Percentiles rank a stretch among this genome's conserved stretches.
phyloP scores from a whole-genome alignment of 2,329 filamentous ascomycete genomes.

The Metarhizium robertsii region DNA sequence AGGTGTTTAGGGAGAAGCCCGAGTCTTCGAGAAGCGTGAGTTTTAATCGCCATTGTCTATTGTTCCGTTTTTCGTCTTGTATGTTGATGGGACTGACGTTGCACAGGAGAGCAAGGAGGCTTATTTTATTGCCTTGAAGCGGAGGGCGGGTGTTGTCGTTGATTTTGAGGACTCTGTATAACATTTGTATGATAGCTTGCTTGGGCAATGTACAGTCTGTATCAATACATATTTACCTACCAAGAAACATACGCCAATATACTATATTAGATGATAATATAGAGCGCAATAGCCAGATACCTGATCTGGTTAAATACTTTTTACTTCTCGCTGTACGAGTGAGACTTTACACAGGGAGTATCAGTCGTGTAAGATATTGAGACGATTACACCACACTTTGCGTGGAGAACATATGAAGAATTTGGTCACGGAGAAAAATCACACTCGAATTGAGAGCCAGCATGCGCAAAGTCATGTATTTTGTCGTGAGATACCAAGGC shows the following conservation, averaged over 20 bases:
- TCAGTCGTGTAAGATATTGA: background rate
- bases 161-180: conserved; percentile 4
- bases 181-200: background rate
- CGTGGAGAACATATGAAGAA: background rate
- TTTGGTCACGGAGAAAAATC: background rate
- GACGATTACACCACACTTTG: background rate
- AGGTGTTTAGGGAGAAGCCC: conserved; percentile 81
- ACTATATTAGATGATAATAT: too few relatives aligned
- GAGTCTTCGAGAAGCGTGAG: conserved; percentile 78
- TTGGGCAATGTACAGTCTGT: background rate
- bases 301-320: too few relatives aligned
- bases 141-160: conserved; percentile 40
- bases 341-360: background rate
- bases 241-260: too few relatives aligned
- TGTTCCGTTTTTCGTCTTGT: background rate
- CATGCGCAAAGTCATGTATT: conserved; percentile 20
- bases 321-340: too few relatives aligned
- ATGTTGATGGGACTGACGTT: background rate
- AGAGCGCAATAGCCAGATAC: too few relatives aligned
- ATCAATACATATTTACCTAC: too few relatives aligned
- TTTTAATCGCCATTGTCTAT: conserved; percentile 8
- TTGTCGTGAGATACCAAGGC: conserved; percentile 34
- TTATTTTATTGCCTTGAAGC: conserved; percentile 72
- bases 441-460: background rate
- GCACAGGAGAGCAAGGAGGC: conserved; percentile 54